A percentile compares a stretch with the other conserved stretches of the same genome.
phyloP scores from a whole-genome alignment of 345 rosid species.

The Ceriops tagal region DNA sequence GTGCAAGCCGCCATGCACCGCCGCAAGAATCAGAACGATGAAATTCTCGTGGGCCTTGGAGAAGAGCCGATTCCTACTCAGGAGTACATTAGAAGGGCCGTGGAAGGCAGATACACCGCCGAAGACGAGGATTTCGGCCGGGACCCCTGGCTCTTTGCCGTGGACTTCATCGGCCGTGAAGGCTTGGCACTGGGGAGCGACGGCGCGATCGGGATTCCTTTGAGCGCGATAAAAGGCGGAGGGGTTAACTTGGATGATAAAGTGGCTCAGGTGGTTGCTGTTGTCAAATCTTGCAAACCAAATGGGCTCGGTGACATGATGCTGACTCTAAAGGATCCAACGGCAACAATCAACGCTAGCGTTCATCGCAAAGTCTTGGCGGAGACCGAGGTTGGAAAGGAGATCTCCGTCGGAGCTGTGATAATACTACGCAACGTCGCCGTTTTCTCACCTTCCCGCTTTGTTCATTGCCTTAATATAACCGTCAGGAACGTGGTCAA shows the following conservation, averaged over 20 bases:
- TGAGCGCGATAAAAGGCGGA: neutral
- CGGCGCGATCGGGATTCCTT: neutral
- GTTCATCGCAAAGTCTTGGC: neutral
- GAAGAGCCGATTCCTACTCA: slow-evolving; percentile 1
- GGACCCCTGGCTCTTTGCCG: neutral
- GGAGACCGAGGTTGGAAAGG: neutral
- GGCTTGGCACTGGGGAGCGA: neutral
- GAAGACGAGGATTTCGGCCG: slow-evolving; percentile 1
- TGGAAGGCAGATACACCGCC: neutral
- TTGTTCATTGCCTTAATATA: neutral
- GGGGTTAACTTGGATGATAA: neutral
- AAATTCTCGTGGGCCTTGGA: too few species aligned
- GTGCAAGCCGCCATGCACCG: slow-evolving; percentile 2
- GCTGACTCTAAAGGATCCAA: neutral
- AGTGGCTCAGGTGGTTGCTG: neutral
- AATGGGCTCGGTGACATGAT: neutral
- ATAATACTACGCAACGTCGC: neutral
- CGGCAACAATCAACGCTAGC: neutral
- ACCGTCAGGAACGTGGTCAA: neutral
- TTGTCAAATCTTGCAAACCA: neutral
- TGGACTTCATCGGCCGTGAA: neutral
- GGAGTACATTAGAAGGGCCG: neutral
- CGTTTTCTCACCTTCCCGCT: neutral
- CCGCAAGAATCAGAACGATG: neutral
- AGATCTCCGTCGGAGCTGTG: neutral